Base-by-base conservation (phyloP, 1,284 basidiomycete species). In the Inonotus hispidus region DNA sequence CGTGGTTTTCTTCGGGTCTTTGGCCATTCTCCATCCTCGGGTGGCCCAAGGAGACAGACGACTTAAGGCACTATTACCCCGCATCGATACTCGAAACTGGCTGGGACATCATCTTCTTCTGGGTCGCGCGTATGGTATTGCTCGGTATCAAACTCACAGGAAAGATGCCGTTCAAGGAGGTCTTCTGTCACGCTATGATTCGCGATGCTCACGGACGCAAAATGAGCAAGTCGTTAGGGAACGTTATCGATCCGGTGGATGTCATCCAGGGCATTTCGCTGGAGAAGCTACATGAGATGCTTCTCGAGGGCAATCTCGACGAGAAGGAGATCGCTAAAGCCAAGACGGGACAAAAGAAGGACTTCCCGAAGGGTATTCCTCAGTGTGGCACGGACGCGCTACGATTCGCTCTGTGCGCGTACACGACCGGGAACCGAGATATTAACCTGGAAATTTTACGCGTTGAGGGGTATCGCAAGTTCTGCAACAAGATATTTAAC, bases 401-500 rank as follows among this genome's bases (percentile, higher is more conserved):
- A 68, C 82, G 97, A 47, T 98, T 99, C 76, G 92, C 96, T 1
- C 79, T 99, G 47, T 97, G 94, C 72, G 93, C 95, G 54, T 98
- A 98, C 76, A 95, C 93, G 6, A 90, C 88, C 45, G 88, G 88
- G 75, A 92, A 91, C 35, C 89, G 94, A 58, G 94, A 97, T 73
- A 96, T 98, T 77, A 96, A 97, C 74, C 78, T 99, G 65, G 95
- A 99, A 74, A 95, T 99, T 69, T 75, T 93, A 65, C 89, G 95
- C 64, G 95, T 99, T n/a, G 96, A 99, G 76, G 96, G 96, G 5
- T 99, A 99, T 77, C 87, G 97, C 73, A 99, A 99, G 76, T 97
- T 98, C 81, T 99, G 97, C 80, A 99, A 99, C 81, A 99, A 99
- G 80, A 88, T 99, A 32, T 99, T 97, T 84, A 99, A 99, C 72